Conservation (phyloP, 2,329 filamentous ascomycete genomes). For the Cercospora zeae-maydis region DNA sequence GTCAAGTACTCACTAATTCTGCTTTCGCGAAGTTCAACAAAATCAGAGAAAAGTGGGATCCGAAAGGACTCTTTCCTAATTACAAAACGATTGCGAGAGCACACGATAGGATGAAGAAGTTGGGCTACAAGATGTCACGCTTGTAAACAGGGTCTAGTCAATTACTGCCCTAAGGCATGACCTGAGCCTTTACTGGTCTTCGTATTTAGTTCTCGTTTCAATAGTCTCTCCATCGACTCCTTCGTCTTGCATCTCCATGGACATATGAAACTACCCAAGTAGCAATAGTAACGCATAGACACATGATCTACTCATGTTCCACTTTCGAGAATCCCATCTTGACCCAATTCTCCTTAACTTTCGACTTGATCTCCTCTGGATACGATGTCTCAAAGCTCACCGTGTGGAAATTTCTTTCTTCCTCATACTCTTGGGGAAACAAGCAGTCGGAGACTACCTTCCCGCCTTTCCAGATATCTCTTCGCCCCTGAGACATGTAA, state of each 20-base stretch:
- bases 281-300: background rate
- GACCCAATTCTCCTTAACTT: background rate
- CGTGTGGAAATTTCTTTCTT: background rate
- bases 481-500: background rate
- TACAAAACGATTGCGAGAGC: background rate
- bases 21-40: background rate
- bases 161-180: too few species aligned
- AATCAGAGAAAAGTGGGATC: background rate
- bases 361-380: background rate
- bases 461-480: background rate
- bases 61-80: background rate
- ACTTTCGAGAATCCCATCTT: background rate
- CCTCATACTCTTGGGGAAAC: background rate
- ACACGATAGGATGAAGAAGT: background rate
- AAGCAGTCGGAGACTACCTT: conserved; percentile 4
- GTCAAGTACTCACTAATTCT: background rate
- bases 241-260: too few species aligned
- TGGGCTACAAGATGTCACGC: background rate
- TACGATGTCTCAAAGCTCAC: conserved; percentile 1
- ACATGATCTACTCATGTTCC: background rate
- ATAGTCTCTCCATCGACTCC: too few species aligned
- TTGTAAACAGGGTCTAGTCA: background rate
- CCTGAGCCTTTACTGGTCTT: too few species aligned
- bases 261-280: too few species aligned
- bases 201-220: too few species aligned